Evolutionary conservation across 106 monocot species (phyloP).

Genomic region (Allium sativum): DNA sequence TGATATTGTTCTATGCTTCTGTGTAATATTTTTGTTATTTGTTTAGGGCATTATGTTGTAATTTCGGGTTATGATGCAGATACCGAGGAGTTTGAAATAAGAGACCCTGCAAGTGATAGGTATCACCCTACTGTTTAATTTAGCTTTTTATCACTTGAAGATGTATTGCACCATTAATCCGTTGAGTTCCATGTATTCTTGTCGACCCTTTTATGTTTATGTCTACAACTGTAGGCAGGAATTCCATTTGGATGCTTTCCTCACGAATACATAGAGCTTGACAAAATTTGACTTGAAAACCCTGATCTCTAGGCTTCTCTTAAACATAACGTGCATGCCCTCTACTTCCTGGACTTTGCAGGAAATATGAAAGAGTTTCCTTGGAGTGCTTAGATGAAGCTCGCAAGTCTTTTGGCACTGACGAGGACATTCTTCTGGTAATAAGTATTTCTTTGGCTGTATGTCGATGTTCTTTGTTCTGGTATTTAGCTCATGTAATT

Average conservation of each 20-base stretch:
- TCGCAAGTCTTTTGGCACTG: conserved; percentile 56
- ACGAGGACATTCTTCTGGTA: conserved; percentile 65
- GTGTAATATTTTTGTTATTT: neutral
- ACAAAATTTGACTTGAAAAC: too few species aligned
- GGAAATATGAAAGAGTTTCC: conserved; percentile 38
- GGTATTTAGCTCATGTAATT: too few species aligned
- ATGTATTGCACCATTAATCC: neutral
- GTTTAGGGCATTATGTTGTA: conserved; percentile 80
- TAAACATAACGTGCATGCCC: neutral
- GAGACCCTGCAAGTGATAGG: conserved; percentile 90
- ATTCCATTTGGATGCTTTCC: too few species aligned
- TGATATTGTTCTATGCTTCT: too few species aligned
- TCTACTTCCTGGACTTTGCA: conserved; percentile 10
- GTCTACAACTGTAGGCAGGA: too few species aligned
- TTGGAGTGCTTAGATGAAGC: conserved; percentile 45
- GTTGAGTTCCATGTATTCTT: too few species aligned
- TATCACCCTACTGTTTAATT: conserved; percentile 12
- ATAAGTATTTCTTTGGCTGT: neutral
- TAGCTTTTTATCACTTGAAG: neutral
- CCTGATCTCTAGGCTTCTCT: too few species aligned
- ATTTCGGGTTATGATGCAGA: conserved; percentile 81
- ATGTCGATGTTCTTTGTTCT: too few species aligned
- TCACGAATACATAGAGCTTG: neutral
- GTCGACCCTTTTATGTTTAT: too few species aligned
- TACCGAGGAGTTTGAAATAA: conserved; percentile 76